Percentiles rank a stretch among this genome's conserved stretches.
These are phyloP conservation scores for Apostasia ramifera DNA, from an alignment of 106 monocot species.

Conservation along the genomic window DNA sequence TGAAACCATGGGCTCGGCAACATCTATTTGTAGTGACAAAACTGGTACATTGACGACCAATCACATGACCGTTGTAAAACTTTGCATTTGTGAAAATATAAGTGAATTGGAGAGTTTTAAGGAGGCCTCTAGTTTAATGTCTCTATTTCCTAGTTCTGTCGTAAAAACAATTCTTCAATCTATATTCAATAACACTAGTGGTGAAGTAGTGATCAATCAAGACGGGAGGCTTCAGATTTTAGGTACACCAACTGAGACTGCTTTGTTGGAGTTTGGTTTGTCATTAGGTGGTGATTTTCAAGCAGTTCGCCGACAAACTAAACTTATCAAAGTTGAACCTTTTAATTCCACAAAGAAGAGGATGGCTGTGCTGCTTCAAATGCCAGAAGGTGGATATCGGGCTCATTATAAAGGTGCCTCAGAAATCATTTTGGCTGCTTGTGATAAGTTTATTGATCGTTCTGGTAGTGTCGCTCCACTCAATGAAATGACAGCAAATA, in stretches of 20 bases:
- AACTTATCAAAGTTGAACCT: conserved; percentile 16
- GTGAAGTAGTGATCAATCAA: conserved; percentile 14
- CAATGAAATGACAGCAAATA: neutral
- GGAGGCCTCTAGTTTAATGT: neutral
- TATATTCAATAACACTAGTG: conserved; percentile 17
- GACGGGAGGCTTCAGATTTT: conserved; percentile 15
- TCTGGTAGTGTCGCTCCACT: conserved; percentile 10
- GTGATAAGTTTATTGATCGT: conserved; percentile 11
- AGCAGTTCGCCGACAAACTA: conserved; percentile 1
- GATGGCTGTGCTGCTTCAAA: conserved; percentile 15
- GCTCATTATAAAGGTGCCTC: conserved; percentile 24
- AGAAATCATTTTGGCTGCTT: conserved; percentile 18
- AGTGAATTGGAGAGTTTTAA: conserved; percentile 5
- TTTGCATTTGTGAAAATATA: conserved; percentile 15
- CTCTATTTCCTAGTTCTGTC: conserved; percentile 4
- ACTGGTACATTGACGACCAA: conserved; percentile 24
- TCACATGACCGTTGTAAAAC: conserved; percentile 23
- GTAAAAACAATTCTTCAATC: conserved; percentile 12
- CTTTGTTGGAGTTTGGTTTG: conserved; percentile 21
- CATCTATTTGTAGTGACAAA: conserved; percentile 18
- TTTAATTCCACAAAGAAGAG: conserved; percentile 23
- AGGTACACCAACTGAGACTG: conserved; percentile 22
- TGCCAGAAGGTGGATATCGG: conserved; percentile 15
- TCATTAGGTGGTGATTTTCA: conserved; percentile 16
- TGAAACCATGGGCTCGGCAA: conserved; percentile 26